Base-by-base conservation (phyloP, 2,329 filamentous ascomycete genomes). In the Dryadomyces quercivorus region DNA sequence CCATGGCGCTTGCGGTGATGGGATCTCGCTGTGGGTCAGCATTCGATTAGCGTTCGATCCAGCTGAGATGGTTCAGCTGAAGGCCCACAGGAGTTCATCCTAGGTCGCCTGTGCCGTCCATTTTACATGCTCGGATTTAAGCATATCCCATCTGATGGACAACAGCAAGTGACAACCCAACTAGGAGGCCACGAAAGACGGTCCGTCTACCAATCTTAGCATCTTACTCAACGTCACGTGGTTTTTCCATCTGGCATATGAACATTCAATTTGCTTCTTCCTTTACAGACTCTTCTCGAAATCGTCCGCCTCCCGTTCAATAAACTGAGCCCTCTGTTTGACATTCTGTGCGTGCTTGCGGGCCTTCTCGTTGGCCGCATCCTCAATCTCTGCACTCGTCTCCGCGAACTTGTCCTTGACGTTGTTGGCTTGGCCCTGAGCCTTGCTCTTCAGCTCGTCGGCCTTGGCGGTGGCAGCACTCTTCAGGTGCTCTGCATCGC, bases 321-420 rank as follows among this genome's bases (percentile, higher is more conserved):
- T 31, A 8, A 31, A 31, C 26, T 22, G 44, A 22, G 20, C 44
- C 56, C 63, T 67, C 56, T 62, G 61, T 64, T 68, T 65, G 9
- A 63, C 58, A 61, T 71, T 59, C 53, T 66, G 84, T 1, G 67
- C 68, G 34, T 64, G 57, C 63, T 72, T 69, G n/a, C 53, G 52
- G 0, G 64, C 64, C 58, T 65, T 66, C 18, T 68, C 68, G 55
- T 65, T 63, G 2, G 67, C 61, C 59, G 67, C 57, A 2, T 69
- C 66, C 12, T 63, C 59, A 2, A 66, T 44, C 58, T 72, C 66
- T 8, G 59, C 66, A 31, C 26, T 31, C 26, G 26, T 31, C 26
- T 31, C 26, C 26, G 26, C 26, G 8, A 31, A 31, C 26, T 31
- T 31, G 26, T 31, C 26, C 26, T 31, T 31, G 26, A 31, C 26